These are phyloP conservation scores for Phyllosticta paracitricarpa DNA, from an alignment of 2,329 filamentous ascomycete species.

Conservation along the genomic window DNA sequence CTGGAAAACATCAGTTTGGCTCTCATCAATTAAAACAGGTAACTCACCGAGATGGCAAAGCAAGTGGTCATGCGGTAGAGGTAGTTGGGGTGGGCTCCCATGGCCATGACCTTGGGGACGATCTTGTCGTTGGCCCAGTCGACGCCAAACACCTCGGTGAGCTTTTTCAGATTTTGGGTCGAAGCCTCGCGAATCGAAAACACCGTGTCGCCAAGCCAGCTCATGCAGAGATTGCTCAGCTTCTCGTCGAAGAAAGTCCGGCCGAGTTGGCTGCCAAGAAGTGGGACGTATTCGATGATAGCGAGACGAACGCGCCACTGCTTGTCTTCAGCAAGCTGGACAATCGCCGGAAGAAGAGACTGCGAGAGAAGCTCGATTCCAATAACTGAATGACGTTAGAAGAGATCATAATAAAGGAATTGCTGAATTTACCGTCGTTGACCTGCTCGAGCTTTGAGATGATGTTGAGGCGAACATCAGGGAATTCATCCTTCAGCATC, in stretches of 20 bases:
- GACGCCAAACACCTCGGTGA: conserved; percentile 96
- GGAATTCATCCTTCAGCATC: conserved; percentile 99
- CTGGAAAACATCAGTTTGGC: conserved; percentile 39
- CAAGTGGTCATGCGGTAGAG: conserved; percentile 99
- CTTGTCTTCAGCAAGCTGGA: conserved; percentile 96
- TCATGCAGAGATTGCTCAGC: conserved; percentile 90
- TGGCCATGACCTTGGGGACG: conserved; percentile 95
- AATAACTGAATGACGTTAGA: conserved; percentile 55
- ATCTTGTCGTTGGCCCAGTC: conserved; percentile 96
- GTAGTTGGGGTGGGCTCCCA: conserved; percentile 98
- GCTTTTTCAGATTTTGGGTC: conserved; percentile 94
- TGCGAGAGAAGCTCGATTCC: conserved; percentile 95
- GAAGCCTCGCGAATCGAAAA: conserved; percentile 98
- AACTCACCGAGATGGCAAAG: conserved; percentile 89
- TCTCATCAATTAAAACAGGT: background rate
- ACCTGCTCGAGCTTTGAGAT: conserved; percentile 99
- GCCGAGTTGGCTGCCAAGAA: conserved; percentile 88
- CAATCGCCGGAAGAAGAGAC: conserved; percentile 91
- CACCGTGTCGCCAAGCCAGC: conserved; percentile 95
- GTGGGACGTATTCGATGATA: conserved; percentile 98
- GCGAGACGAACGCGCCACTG: conserved; percentile 96
- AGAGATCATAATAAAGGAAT: background rate
- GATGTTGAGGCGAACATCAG: conserved; percentile 94
- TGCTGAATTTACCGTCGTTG: conserved; percentile 63
- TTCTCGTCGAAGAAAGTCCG: conserved; percentile 99